phyloP scores from a whole-genome alignment of 108 stramenopile genomes.

The Schizochytrium sp. region DNA sequence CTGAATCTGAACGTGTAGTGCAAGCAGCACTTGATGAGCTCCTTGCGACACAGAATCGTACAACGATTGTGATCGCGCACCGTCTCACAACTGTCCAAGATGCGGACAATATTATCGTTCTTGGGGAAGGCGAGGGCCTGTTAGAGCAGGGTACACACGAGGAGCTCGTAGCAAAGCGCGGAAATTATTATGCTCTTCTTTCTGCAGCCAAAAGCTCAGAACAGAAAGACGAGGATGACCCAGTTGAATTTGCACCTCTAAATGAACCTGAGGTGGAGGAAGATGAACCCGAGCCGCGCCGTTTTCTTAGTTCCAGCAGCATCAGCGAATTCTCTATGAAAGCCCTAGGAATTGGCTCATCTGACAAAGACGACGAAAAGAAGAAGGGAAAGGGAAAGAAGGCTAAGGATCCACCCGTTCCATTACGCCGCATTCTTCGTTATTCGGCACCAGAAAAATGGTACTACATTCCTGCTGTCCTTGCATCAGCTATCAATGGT shows the following conservation, averaged over 20 bases:
- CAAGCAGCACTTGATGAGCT: constrained; percentile 73
- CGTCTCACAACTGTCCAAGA: constrained; percentile 68
- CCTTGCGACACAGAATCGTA: not conserved
- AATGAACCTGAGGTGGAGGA: not conserved
- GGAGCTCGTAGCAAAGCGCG: constrained; percentile 75
- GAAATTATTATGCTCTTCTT: constrained; percentile 61
- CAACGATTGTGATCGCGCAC: constrained; percentile 74
- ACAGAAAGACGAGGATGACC: not conserved
- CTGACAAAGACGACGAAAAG: not conserved
- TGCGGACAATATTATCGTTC: constrained; percentile 60
- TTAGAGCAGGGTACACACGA: constrained; percentile 93
- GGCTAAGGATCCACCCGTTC: not conserved
- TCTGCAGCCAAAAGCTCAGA: constrained; percentile 32
- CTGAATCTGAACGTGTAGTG: constrained; percentile 72
- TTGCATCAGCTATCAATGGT: not conserved
- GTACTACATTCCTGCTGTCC: not conserved
- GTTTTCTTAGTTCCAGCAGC: not conserved
- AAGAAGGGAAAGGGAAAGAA: not conserved
- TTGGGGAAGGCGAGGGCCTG: constrained; percentile 68
- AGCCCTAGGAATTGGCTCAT: not conserved
- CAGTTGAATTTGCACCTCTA: not conserved
- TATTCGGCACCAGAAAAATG: constrained; percentile 3
- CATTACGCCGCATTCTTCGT: not conserved
- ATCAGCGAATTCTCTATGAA: not conserved
- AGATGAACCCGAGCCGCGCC: not conserved